phyloP scores from a whole-genome alignment of 352 stramenopile genomes.

The Pythium coloratum region DNA sequence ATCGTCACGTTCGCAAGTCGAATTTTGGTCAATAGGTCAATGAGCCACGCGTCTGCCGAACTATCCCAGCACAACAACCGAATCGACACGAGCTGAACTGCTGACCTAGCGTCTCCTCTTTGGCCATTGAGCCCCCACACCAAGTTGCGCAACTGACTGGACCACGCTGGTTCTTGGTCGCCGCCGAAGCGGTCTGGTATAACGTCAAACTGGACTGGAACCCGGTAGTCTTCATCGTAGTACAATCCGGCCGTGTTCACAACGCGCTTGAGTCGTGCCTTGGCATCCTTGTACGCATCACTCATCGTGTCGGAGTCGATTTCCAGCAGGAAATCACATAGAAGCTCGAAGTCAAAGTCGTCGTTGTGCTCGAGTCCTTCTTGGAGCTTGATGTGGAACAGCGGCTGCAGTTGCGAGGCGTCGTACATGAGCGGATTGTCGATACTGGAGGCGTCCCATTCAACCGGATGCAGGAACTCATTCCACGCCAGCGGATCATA shows the following conservation, averaged over 20 bases:
- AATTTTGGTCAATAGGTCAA: not conserved
- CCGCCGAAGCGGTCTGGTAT: not conserved
- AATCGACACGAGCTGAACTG: not conserved
- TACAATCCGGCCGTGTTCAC: not conserved
- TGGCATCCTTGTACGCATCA: not conserved
- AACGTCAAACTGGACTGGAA: not conserved
- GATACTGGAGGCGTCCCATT: not conserved
- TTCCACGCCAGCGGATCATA: slow-evolving; percentile 6
- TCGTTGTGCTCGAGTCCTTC: not conserved
- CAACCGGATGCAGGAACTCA: slow-evolving; percentile 1
- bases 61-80: not conserved
- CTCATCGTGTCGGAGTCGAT: not conserved
- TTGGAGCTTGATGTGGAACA: slow-evolving; percentile 1
- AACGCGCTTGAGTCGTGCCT: not conserved
- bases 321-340: not conserved
- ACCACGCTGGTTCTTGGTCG: not conserved
- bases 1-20: not conserved
- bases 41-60: not conserved
- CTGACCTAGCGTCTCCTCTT: not conserved
- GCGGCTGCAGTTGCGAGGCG: slow-evolving; percentile 2
- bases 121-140: not conserved
- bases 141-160: not conserved
- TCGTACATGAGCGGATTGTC: slow-evolving; percentile 6
- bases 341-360: not conserved
- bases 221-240: not conserved